Evolutionary conservation across 2,329 filamentous ascomycete species (phyloP).

Genomic region (Botryosphaeria agaves): DNA sequence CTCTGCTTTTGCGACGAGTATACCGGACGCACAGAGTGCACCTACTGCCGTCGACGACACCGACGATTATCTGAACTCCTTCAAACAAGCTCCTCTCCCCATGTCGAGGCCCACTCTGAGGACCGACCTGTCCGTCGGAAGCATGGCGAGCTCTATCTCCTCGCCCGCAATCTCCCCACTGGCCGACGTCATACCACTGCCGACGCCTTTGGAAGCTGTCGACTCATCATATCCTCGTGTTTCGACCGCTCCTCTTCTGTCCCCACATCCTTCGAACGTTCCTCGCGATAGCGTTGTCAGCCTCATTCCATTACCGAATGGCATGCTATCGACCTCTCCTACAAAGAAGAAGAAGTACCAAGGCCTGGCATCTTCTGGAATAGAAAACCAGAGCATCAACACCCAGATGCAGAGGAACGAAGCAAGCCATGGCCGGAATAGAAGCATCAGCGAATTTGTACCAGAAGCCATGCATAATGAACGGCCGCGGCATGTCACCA

Average conservation of each 20-base stretch:
- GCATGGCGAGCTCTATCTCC: conserved; percentile 26
- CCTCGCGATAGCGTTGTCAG: conserved; percentile 7
- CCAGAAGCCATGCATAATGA: conserved; percentile 53
- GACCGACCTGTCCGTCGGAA: conserved; percentile 23
- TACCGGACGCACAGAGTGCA: conserved; percentile 1
- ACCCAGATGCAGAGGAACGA: conserved; percentile 7
- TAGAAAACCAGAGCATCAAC: conserved; percentile 15
- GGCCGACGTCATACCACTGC: conserved; percentile 33
- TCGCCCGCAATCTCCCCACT: conserved; percentile 31
- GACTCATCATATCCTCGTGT: conserved; percentile 25
- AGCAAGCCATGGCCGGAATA: conserved; percentile 44
- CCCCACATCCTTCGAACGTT: conserved; percentile 13
- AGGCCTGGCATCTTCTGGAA: conserved; percentile 21
- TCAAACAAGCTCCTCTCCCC: conserved; percentile 19
- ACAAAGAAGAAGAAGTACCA: conserved; percentile 30
- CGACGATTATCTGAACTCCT: conserved; percentile 13
- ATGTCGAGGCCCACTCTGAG: conserved; percentile 17
- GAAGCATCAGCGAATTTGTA: conserved; percentile 78
- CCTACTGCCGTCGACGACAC: conserved; percentile 15
- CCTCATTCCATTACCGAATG: conserved; percentile 3
- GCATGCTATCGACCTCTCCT: conserved; percentile 7
- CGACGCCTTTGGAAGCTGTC: conserved; percentile 25
- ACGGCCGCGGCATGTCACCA: conserved; percentile 52
- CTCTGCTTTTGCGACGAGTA: background rate
- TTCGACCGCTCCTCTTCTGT: conserved; percentile 12